phyloP scores from a whole-genome alignment of 495 filamentous ascomycete genomes.

The Podospora bellae-mahoneyi region DNA sequence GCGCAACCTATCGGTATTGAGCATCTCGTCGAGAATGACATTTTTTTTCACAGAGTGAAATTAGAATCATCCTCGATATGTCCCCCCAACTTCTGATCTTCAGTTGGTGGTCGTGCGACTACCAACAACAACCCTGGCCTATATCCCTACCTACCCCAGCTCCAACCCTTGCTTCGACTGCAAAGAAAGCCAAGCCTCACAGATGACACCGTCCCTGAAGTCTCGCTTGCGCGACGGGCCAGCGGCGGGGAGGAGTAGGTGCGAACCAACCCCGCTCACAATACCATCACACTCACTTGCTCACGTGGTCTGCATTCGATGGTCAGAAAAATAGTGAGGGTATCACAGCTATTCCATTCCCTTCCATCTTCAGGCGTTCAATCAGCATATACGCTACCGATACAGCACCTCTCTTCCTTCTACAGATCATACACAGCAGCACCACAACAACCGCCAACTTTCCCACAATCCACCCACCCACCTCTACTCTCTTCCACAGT shows the following conservation, averaged over 20 bases:
- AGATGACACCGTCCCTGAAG: no score
- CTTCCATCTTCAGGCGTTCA: not conserved
- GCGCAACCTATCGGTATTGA: not conserved
- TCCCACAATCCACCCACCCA: no score
- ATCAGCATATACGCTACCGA: not conserved
- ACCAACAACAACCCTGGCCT: not conserved
- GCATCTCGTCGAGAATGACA: not conserved
- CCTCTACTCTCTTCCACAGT: no score
- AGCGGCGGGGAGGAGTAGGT: not conserved
- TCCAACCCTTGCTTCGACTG: not conserved
- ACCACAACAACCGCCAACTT: not conserved
- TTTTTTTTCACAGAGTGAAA: not conserved
- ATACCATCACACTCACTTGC: not conserved
- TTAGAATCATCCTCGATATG: not conserved
- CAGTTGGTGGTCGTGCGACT: no score
- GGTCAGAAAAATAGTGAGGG: not conserved
- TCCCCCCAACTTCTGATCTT: no score
- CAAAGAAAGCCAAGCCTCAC: no score
- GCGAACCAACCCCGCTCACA: not conserved
- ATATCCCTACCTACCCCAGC: not conserved
- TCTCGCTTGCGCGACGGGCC: not conserved
- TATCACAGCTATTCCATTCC: not conserved
- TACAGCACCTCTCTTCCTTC: not conserved
- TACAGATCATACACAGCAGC: not conserved
- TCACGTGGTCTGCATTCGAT: not conserved